A percentile compares a stretch with the other conserved stretches of the same genome.
phyloP scores from a whole-genome alignment of 75 land plant species.

The Pinus albicaulis region DNA sequence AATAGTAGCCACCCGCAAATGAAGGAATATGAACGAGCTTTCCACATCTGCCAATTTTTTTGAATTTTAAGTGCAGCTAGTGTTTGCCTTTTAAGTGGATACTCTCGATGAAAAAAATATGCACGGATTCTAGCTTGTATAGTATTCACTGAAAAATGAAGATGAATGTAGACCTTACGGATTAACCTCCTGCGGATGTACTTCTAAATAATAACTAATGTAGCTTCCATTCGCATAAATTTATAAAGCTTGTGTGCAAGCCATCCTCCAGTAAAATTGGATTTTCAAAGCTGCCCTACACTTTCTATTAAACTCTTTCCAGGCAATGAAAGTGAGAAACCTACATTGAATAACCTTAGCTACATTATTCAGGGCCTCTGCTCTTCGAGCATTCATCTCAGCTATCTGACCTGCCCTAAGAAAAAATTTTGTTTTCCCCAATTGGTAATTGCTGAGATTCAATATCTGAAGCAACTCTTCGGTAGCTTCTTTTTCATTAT shows the following conservation, averaged over 20 bases:
- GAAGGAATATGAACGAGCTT: constrained; percentile 16
- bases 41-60: constrained; percentile 78
- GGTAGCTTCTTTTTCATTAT: constrained; percentile 54
- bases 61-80: constrained; percentile 35
- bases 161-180: constrained; percentile 31
- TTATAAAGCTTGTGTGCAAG: too few relatives aligned
- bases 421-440: constrained; percentile 74
- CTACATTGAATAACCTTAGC: constrained; percentile 55
- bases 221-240: constrained; percentile 18
- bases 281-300: constrained; percentile 43
- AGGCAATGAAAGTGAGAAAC: constrained; percentile 52
- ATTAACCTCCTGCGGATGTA: constrained; percentile 54
- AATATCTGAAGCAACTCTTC: constrained; percentile 57
- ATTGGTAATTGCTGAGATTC: constrained; percentile 70
- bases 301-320: constrained; percentile 31
- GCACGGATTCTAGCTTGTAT: constrained; percentile 75
- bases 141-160: constrained; percentile 41
- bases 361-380: constrained; percentile 60
- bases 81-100: constrained; percentile 18
- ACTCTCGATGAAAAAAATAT: constrained; percentile 45
- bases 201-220: constrained; percentile 76
- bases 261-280: constrained; percentile 59
- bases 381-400: constrained; percentile 50
- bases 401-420: constrained; percentile 88
- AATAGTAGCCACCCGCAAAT: constrained; percentile 36